Percentiles rank a stretch among this genome's conserved stretches.
Conservation (phyloP, 345 rosid species). For the Pugionium dolabratum region DNA sequence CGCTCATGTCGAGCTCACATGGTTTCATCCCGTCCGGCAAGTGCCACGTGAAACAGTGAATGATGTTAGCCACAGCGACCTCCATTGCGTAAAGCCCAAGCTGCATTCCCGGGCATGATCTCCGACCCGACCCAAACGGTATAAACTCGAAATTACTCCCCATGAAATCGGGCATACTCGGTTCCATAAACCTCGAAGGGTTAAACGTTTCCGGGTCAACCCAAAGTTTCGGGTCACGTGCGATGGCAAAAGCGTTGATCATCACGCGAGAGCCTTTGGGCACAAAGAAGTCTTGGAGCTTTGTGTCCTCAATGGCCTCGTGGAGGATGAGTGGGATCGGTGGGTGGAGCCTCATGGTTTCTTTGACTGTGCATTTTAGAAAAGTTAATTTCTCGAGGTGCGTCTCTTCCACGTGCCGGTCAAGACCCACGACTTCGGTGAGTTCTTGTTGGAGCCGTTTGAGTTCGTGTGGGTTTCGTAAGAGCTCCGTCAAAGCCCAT, state of each 20-base stretch:
- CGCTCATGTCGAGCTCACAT: slow-evolving; percentile 77
- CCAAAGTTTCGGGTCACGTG: slow-evolving; percentile 73
- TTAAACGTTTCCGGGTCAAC: slow-evolving; percentile 64
- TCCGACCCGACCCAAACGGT: slow-evolving; percentile 89
- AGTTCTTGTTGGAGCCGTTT: slow-evolving; percentile 72
- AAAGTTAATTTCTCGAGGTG: slow-evolving; percentile 66
- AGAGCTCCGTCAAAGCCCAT: slow-evolving; percentile 80
- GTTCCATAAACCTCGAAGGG: slow-evolving; percentile 72
- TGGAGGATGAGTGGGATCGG: slow-evolving; percentile 95
- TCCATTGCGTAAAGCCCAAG: slow-evolving; percentile 84
- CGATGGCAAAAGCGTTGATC: slow-evolving; percentile 80
- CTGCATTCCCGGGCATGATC: slow-evolving; percentile 95
- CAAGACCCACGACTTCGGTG: slow-evolving; percentile 71
- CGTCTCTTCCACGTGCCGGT: slow-evolving; percentile 68
- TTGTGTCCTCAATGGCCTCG: slow-evolving; percentile 69
- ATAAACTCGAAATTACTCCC: slow-evolving; percentile 80
- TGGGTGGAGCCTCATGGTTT: slow-evolving; percentile 85
- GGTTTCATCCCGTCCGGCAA: slow-evolving; percentile 91
- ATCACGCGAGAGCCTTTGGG: slow-evolving; percentile 71
- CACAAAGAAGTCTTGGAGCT: slow-evolving; percentile 60
- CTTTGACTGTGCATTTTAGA: slow-evolving; percentile 69
- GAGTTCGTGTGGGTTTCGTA: slow-evolving; percentile 67
- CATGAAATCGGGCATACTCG: slow-evolving; percentile 69
- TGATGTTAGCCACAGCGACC: slow-evolving; percentile 64
- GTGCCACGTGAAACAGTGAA: slow-evolving; percentile 81